Percentiles rank a stretch among this genome's conserved stretches.
phyloP scores from a whole-genome alignment of 2,329 filamentous ascomycete species.

The Ceratocystiopsis sp. region DNA sequence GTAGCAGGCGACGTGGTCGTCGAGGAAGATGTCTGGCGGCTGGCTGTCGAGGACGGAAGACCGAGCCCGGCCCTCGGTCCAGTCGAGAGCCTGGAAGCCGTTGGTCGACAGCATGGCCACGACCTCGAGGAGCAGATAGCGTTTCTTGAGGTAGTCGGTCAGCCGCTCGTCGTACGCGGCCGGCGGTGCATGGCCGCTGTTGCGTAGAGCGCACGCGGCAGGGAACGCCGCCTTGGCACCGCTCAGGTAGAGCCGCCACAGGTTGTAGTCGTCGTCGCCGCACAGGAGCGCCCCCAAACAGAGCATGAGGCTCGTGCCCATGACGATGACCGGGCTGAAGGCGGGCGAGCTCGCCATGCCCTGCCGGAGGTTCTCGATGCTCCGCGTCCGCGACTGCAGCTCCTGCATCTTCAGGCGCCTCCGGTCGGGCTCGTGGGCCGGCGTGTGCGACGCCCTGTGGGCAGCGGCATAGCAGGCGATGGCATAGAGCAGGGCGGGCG shows the following conservation, averaged over 20 bases:
- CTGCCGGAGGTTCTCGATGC: neutral
- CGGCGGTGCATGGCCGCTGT: no score
- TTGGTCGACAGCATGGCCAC: conserved; percentile 1
- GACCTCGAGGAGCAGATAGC: conserved; percentile 1
- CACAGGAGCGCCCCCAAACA: conserved; percentile 1
- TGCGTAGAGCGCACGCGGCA: neutral
- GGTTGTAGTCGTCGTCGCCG: conserved; percentile 1
- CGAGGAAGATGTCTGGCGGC: neutral
- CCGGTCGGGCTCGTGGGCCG: neutral
- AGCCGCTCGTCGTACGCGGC: neutral
- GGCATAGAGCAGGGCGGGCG: neutral
- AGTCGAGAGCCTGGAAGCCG: conserved; percentile 1
- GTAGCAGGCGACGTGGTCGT: conserved; percentile 2
- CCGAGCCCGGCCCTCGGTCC: neutral
- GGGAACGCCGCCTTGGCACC: neutral
- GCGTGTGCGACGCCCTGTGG: neutral
- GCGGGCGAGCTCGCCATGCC: neutral
- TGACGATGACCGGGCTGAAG: neutral
- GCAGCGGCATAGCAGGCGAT: neutral
- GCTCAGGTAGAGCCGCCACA: conserved; percentile 1
- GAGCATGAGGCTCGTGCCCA: conserved; percentile 1
- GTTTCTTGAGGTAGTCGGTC: neutral
- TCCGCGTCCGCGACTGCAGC: conserved; percentile 1
- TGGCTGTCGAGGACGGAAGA: neutral
- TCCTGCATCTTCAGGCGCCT: neutral